These are phyloP conservation scores for Apiospora pterosperma DNA, from an alignment of 2,329 filamentous ascomycete species.

Conservation along the genomic window DNA sequence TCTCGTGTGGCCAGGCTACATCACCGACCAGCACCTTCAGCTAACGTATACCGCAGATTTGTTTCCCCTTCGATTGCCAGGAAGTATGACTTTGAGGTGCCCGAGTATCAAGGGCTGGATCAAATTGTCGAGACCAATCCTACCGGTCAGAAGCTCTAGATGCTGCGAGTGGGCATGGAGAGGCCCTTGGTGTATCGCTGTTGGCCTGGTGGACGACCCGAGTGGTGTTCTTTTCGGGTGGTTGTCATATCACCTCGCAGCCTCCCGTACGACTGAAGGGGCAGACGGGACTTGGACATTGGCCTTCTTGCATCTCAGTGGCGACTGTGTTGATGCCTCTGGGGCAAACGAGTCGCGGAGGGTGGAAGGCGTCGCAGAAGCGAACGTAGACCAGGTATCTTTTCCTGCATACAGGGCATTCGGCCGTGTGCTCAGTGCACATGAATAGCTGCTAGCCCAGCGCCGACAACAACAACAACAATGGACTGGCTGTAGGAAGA, in stretches of 20 bases:
- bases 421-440: constrained; percentile 55
- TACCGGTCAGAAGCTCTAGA: constrained; percentile 52
- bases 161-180: not conserved
- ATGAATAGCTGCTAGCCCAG: constrained; percentile 39
- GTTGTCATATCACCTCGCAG: constrained; percentile 49
- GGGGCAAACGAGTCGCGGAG: constrained; percentile 46
- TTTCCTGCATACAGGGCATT: constrained; percentile 59
- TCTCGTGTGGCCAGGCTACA: constrained; percentile 4
- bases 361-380: constrained; percentile 51
- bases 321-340: constrained; percentile 34
- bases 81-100: constrained; percentile 83
- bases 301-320: constrained; percentile 48
- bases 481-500: not conserved
- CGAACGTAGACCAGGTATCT: constrained; percentile 56
- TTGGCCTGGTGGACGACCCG: not conserved
- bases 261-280: constrained; percentile 56
- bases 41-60: constrained; percentile 57
- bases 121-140: constrained; percentile 76
- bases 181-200: not conserved
- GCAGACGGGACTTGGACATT: constrained; percentile 57
- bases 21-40: not conserved
- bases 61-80: constrained; percentile 72
- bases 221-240: constrained; percentile 1
- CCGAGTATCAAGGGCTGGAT: constrained; percentile 79
- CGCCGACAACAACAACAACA: not conserved